phyloP scores from a whole-genome alignment of 441 rosid genomes.

The Pelargonium australe region DNA sequence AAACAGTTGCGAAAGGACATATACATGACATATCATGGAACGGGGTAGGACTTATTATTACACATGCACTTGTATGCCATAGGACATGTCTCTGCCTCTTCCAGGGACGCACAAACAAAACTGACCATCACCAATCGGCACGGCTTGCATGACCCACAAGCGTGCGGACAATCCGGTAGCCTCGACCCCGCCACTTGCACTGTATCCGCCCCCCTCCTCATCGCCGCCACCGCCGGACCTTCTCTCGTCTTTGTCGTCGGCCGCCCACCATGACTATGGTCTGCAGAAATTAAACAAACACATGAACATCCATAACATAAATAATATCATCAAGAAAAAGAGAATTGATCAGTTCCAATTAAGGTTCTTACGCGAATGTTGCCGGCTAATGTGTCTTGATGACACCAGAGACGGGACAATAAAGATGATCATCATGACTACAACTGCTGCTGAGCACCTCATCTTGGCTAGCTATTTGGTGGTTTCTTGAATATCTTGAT shows the following conservation, averaged over 20 bases:
- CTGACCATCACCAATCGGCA: slow-evolving; percentile 18
- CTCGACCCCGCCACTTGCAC: slow-evolving; percentile 21
- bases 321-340: too few species aligned
- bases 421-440: background rate
- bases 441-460: background rate
- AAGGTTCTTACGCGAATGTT: background rate
- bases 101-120: slow-evolving; percentile 1
- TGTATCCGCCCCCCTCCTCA: background rate
- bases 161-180: slow-evolving; percentile 24
- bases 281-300: too few species aligned
- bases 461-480: background rate
- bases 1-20: too few species aligned
- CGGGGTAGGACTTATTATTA: slow-evolving; percentile 17
- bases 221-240: background rate
- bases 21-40: slow-evolving; percentile 6
- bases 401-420: background rate
- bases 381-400: background rate
- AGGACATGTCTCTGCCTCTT: slow-evolving; percentile 17
- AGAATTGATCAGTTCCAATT: background rate
- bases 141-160: slow-evolving; percentile 22
- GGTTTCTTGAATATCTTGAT: too few species aligned
- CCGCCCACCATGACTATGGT: too few species aligned
- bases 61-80: slow-evolving; percentile 21
- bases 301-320: too few species aligned
- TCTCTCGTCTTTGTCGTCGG: background rate